These are phyloP conservation scores for Trichomonascus vanleenenianus DNA, from an alignment of 805 yeast genomes.

Conservation along the genomic window DNA sequence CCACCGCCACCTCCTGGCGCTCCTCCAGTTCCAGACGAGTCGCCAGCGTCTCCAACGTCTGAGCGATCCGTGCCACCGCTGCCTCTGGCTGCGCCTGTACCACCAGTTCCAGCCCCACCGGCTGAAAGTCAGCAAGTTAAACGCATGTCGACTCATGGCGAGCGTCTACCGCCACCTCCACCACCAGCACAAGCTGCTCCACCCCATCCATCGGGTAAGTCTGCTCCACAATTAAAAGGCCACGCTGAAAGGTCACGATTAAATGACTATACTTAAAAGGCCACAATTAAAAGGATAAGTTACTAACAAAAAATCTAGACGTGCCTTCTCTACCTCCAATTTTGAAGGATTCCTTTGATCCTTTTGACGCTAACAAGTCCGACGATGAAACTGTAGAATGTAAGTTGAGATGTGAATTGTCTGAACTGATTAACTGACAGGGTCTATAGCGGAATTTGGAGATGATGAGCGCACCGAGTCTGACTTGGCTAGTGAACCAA, in stretches of 20 bases:
- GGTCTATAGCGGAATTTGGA: constrained; percentile 19
- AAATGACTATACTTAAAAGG: too few species aligned
- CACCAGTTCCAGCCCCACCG: constrained; percentile 7
- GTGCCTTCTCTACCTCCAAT: background rate
- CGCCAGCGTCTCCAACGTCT: background rate
- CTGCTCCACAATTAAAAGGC: too few species aligned
- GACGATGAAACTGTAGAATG: constrained; percentile 6
- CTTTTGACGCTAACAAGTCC: constrained; percentile 4
- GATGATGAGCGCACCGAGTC: constrained; percentile 25
- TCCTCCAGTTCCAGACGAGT: constrained; percentile 1
- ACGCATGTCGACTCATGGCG: too few species aligned
- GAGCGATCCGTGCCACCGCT: background rate
- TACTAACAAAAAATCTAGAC: too few species aligned
- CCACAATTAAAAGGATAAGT: too few species aligned
- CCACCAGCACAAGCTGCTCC: too few species aligned
- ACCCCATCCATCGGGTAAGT: too few species aligned
- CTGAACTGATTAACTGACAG: constrained; percentile 6
- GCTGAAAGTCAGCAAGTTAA: background rate
- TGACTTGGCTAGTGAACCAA: constrained; percentile 8
- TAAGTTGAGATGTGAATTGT: background rate
- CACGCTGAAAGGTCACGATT: too few species aligned
- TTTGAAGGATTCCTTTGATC: background rate
- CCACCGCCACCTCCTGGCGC: constrained; percentile 1
- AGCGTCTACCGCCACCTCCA: too few species aligned
- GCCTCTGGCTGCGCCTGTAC: constrained; percentile 5